A percentile compares a stretch with the other conserved stretches of the same genome.
Conservation (phyloP, 805 yeast genomes). For the Ogataea salicorniae region DNA sequence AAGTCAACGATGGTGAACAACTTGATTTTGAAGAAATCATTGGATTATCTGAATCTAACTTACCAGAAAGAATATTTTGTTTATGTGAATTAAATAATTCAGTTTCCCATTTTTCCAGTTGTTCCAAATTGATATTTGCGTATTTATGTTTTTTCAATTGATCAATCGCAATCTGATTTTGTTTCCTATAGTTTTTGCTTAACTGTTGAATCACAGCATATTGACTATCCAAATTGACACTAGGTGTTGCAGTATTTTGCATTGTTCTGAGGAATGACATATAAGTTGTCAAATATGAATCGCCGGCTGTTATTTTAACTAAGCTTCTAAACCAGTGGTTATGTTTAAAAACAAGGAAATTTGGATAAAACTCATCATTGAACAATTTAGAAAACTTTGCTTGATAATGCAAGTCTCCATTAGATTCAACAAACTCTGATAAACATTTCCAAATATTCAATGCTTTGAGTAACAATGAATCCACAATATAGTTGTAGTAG, state of each 20-base stretch:
- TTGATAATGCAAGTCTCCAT: conserved; percentile 8
- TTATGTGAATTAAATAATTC: conserved; percentile 8
- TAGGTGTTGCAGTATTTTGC: conserved; percentile 12
- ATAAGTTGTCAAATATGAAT: conserved; percentile 7
- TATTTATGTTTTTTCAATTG: no score
- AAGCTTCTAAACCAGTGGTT: conserved; percentile 20
- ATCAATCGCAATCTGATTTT: no score
- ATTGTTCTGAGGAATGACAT: conserved; percentile 14
- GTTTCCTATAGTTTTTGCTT: no score
- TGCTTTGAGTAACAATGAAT: conserved; percentile 3
- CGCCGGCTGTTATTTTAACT: conserved; percentile 11
- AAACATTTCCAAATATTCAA: conserved; percentile 10
- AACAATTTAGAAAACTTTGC: conserved; percentile 8
- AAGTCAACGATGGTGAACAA: conserved; percentile 1
- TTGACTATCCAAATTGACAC: conserved; percentile 3
- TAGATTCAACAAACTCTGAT: conserved; percentile 3
- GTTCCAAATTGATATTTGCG: conserved; percentile 1
- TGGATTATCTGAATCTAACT: conserved; percentile 19
- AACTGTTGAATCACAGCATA: no score
- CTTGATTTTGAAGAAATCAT: conserved; percentile 12
- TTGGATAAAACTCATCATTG: conserved; percentile 10
- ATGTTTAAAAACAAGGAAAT: conserved; percentile 17
- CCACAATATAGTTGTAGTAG: conserved; percentile 16
- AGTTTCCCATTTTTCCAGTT: conserved; percentile 7
- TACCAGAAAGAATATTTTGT: conserved; percentile 13